Evolutionary conservation across 768 basidiomycete species (phyloP).

Genomic region (Russula sp.): DNA sequence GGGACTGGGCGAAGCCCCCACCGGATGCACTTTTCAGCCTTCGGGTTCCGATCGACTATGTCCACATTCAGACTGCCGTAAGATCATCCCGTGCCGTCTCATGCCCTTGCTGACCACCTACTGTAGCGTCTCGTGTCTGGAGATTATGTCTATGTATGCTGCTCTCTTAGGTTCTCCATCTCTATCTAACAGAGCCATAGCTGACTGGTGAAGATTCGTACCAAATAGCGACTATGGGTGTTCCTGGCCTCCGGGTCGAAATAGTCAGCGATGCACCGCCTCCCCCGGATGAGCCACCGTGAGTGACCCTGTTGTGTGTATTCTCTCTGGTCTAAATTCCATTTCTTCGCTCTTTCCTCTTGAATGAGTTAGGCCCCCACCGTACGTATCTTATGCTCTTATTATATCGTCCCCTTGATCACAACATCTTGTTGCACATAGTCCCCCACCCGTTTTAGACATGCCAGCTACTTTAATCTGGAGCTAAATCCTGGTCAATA

Average conservation of each 20-base stretch:
- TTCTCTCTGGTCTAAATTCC: not conserved
- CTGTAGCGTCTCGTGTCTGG: slow-evolving; percentile 72
- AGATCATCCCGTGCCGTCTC: slow-evolving; percentile 34
- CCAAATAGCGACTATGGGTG: slow-evolving; percentile 82
- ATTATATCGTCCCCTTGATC: slow-evolving; percentile 1
- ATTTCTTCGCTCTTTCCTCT: not conserved
- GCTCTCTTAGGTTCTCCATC: slow-evolving; percentile 21
- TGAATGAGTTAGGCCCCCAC: slow-evolving; percentile 43
- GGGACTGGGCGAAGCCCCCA: slow-evolving; percentile 85
- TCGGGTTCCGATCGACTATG: slow-evolving; percentile 84
- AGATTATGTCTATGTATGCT: slow-evolving; percentile 76
- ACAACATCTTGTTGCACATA: slow-evolving; percentile 28
- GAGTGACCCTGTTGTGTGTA: slow-evolving; percentile 36
- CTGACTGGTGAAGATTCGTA: slow-evolving; percentile 83
- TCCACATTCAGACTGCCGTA: slow-evolving; percentile 80
- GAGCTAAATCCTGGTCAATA: slow-evolving; percentile 77
- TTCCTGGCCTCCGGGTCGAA: slow-evolving; percentile 79
- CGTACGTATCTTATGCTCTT: slow-evolving; percentile 40
- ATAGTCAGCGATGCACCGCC: slow-evolving; percentile 84
- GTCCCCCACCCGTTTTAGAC: slow-evolving; percentile 71
- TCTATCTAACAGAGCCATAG: slow-evolving; percentile 39
- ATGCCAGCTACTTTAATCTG: slow-evolving; percentile 86
- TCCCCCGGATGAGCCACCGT: slow-evolving; percentile 82
- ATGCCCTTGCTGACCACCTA: slow-evolving; percentile 22
- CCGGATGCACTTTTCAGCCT: slow-evolving; percentile 72